These are phyloP conservation scores for Boletellus deceptivus DNA, from an alignment of 1,284 basidiomycete genomes.

Conservation along the genomic window DNA sequence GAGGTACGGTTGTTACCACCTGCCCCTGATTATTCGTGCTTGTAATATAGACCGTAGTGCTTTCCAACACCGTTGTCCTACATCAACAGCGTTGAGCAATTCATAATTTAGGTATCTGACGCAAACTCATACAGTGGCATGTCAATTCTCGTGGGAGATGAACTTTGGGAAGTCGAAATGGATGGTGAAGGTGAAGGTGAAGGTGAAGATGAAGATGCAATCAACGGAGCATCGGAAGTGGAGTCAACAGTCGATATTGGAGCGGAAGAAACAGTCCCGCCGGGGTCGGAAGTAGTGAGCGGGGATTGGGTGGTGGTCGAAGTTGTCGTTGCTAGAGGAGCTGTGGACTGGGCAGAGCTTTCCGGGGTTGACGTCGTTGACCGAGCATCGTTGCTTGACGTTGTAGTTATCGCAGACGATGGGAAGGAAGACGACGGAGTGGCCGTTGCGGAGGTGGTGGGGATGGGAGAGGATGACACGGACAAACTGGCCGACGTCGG, in stretches of 20 bases:
- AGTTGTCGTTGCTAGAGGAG: constrained; percentile 8
- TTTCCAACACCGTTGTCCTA: constrained; percentile 53
- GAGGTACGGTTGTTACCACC: constrained; percentile 49
- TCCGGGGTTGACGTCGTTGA: constrained; percentile 10
- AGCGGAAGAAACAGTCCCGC: constrained; percentile 8
- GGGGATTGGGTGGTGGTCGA: constrained; percentile 6
- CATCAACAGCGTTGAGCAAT: constrained; percentile 16
- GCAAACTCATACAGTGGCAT: constrained; percentile 25
- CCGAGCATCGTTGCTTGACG: constrained; percentile 7
- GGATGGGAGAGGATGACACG: constrained; percentile 2
- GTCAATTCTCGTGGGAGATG: constrained; percentile 16
- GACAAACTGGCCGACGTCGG: constrained; percentile 9
- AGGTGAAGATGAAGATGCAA: constrained; percentile 14
- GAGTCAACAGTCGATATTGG: background rate
- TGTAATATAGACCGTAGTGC: constrained; percentile 48
- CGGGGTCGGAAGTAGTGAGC: constrained; percentile 6
- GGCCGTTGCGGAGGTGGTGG: constrained; percentile 4
- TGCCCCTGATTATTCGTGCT: constrained; percentile 59
- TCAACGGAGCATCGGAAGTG: constrained; percentile 5
- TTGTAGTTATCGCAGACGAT: background rate
- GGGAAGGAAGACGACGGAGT: constrained; percentile 12
- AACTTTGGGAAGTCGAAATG: constrained; percentile 15
- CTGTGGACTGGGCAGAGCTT: constrained; percentile 9
- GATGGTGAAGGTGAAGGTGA: constrained; percentile 14
- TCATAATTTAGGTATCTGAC: constrained; percentile 7